Base-by-base conservation (phyloP, 345 rosid species). In the Boechera divaricarpa region DNA sequence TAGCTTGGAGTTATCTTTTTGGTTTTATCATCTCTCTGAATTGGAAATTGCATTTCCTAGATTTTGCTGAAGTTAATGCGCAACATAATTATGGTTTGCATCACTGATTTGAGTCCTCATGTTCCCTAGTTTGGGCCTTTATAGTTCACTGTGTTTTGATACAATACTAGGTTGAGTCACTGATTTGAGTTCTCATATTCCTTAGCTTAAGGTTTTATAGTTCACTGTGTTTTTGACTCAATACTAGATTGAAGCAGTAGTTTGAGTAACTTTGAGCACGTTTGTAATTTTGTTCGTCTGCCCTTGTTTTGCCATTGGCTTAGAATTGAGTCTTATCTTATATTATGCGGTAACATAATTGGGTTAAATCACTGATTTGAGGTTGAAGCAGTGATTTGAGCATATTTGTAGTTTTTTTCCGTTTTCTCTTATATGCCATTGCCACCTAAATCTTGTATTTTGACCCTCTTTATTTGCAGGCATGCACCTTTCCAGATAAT, bases 401-500 rank as follows among this genome's bases (percentile, higher is more conserved):
- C 2, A 4, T 10, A 13, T 29, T 47, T 58, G 42, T 41, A 56
- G 52, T 8, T 41, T 51, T 51, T 51, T 51, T 18, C 21, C 0
- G 55, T 1, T 3, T 35, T 12, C 29, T 38, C 2, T 45, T 59
- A 21, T 47, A 15, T 5, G 3, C 8, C 52, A 48, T 48, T 72
- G 56, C 13, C 6, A 24, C 53, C 42, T n/a, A 15, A 11, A 2
- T 51, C 3, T 7, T 70, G 18, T 62, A 1, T 47, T 41, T 55
- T 59, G 71, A 18, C 41, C 18, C 1, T 39, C 28, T 41, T 41
- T 55, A 51, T 59, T 41, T 83, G 79, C 82, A 95, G 99, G 88
- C 88, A 88, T 45, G 79, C 88, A 1, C 96, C 98, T 10, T 82
- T 92, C 74, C 98, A 95, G 88, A 85, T 95, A 78, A 67, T 92